phyloP scores from a whole-genome alignment of 495 filamentous ascomycete species.

The Poronia punctata region DNA sequence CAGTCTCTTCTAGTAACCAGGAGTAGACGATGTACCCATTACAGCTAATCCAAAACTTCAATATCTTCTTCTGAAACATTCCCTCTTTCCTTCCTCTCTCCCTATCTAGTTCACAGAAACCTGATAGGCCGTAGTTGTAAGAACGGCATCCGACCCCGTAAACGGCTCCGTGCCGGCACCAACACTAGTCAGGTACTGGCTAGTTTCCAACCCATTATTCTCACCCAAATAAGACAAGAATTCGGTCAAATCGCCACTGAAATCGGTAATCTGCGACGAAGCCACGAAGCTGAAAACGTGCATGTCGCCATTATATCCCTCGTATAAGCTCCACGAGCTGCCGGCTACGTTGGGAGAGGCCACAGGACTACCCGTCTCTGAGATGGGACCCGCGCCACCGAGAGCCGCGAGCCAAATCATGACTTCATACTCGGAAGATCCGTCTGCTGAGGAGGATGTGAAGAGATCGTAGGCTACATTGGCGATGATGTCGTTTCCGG shows the following conservation, averaged over 20 bases:
- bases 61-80: no score
- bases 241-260: conserved; percentile 47
- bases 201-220: conserved; percentile 42
- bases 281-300: conserved; percentile 58
- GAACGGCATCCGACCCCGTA: conserved; percentile 21
- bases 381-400: conserved; percentile 58
- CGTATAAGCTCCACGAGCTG: conserved; percentile 46
- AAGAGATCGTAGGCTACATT: conserved; percentile 65
- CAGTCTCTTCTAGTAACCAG: no score
- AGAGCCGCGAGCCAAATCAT: conserved; percentile 65
- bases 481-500: conserved; percentile 46
- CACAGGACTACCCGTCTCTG: conserved; percentile 46
- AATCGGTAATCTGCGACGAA: conserved; percentile 36
- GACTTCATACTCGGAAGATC: conserved; percentile 53
- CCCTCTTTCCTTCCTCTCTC: background rate
- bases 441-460: conserved; percentile 39
- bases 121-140: conserved; percentile 21
- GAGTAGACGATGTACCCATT: no score
- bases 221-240: conserved; percentile 53
- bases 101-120: conserved; percentile 13
- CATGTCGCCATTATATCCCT: conserved; percentile 49
- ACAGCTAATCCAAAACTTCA: no score
- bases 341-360: conserved; percentile 48
- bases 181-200: conserved; percentile 39
- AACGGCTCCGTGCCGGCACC: conserved; percentile 30